Conservation (phyloP, 2,329 filamentous ascomycete genomes). For the Ophiobolus disseminans region DNA sequence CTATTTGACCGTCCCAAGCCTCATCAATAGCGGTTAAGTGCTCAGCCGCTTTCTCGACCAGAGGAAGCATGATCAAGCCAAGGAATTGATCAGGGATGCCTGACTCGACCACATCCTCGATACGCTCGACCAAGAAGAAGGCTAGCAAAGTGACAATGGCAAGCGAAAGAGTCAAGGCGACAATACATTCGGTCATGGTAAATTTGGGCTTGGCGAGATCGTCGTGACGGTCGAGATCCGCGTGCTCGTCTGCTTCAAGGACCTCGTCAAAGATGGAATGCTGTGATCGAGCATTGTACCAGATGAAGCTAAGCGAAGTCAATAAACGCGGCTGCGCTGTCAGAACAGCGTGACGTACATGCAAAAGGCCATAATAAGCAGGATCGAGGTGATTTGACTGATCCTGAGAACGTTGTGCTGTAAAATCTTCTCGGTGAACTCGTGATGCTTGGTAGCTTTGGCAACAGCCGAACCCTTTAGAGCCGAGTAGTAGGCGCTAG, state of each 20-base stretch:
- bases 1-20: constrained; percentile 79
- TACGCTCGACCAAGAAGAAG: constrained; percentile 75
- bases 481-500: constrained; percentile 44
- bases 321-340: constrained; percentile 64
- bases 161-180: constrained; percentile 71
- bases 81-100: constrained; percentile 62
- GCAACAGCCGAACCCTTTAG: constrained; percentile 53
- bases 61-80: constrained; percentile 77
- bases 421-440: constrained; percentile 42
- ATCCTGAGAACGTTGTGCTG: constrained; percentile 46
- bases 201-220: constrained; percentile 71
- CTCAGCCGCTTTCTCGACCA: constrained; percentile 87
- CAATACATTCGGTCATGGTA: constrained; percentile 74
- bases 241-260: constrained; percentile 73
- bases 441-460: constrained; percentile 33
- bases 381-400: constrained; percentile 45
- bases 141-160: constrained; percentile 75
- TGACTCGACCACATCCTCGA: constrained; percentile 66
- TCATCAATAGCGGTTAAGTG: constrained; percentile 85
- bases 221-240: constrained; percentile 68
- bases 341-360: constrained; percentile 57
- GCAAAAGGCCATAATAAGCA: constrained; percentile 45
- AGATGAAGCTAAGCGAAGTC: constrained; percentile 66
- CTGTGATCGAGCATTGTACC: constrained; percentile 77
- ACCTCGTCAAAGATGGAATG: constrained; percentile 79